These are phyloP conservation scores for Secale cereale DNA, from an alignment of 176 grass and related monocot genomes.

Conservation along the genomic window DNA sequence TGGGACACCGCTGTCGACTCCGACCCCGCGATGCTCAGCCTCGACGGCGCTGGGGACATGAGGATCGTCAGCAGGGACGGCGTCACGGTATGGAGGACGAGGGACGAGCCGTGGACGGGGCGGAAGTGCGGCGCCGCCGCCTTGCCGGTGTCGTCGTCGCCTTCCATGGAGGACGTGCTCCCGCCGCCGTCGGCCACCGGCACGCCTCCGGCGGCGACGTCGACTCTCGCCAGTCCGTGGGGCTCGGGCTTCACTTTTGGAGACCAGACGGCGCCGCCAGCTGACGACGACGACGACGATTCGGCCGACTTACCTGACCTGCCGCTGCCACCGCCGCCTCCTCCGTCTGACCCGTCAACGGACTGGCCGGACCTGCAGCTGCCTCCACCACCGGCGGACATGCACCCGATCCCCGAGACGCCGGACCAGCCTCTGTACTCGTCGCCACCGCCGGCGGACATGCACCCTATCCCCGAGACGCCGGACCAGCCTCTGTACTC, in stretches of 20 bases:
- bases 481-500: background rate
- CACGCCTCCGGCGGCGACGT: slow-evolving; percentile 5
- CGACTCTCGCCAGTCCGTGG: slow-evolving; percentile 22
- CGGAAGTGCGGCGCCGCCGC: slow-evolving; percentile 30
- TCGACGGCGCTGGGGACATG: slow-evolving; percentile 50
- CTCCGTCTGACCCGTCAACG: background rate
- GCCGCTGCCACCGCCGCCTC: background rate
- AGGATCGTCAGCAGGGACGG: slow-evolving; percentile 34
- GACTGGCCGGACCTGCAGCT: slow-evolving; percentile 3
- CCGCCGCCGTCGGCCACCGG: background rate
- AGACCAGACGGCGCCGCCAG: slow-evolving; percentile 21
- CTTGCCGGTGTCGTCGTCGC: slow-evolving; percentile 6
- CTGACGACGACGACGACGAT: slow-evolving; percentile 3
- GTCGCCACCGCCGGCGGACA: slow-evolving; percentile 16
- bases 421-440: slow-evolving; percentile 7
- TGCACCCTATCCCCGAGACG: background rate
- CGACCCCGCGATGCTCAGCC: slow-evolving; percentile 28
- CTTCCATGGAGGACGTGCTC: background rate
- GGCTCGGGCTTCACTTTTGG: slow-evolving; percentile 21
- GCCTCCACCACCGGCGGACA: slow-evolving; percentile 13
- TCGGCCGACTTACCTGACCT: slow-evolving; percentile 18
- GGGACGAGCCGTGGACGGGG: slow-evolving; percentile 38
- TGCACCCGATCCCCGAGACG: background rate
- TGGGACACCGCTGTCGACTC: slow-evolving; percentile 47
- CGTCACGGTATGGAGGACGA: slow-evolving; percentile 38